phyloP scores from a whole-genome alignment of 169 alveolate species.

The Plasmodium vivax region DNA sequence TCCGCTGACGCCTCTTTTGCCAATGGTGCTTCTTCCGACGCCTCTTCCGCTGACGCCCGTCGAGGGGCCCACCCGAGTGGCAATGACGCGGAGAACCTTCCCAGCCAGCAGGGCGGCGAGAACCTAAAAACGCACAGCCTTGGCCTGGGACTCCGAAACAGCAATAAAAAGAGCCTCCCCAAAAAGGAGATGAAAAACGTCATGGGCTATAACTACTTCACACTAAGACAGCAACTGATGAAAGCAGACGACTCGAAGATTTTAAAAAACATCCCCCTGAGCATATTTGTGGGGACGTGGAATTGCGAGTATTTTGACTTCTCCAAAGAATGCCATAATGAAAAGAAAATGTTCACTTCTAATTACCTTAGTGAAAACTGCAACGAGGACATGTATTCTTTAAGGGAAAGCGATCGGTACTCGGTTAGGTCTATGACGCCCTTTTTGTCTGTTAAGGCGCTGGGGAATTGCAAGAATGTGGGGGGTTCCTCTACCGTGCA shows the following conservation, averaged over 20 bases:
- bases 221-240: constrained; percentile 24
- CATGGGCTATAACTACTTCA: constrained; percentile 52
- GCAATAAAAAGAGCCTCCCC: neutral
- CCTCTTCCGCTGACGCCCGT: neutral
- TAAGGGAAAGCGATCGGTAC: constrained; percentile 16
- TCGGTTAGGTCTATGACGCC: constrained; percentile 32
- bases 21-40: neutral
- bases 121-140: neutral
- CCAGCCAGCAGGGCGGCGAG: neutral
- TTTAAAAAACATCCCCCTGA: constrained; percentile 71
- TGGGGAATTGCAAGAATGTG: neutral
- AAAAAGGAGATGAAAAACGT: constrained; percentile 25
- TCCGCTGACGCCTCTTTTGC: neutral
- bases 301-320: constrained; percentile 80
- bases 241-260: constrained; percentile 23
- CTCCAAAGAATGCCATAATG: constrained; percentile 31
- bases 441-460: neutral
- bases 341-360: constrained; percentile 35
- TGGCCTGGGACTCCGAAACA: neutral
- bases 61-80: neutral
- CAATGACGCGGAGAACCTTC: neutral
- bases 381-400: neutral
- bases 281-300: constrained; percentile 86
- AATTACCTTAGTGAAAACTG: neutral
- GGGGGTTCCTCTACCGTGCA: neutral